Conservation (phyloP, 306 rosid genomes). For the Rubus parviflorus region DNA sequence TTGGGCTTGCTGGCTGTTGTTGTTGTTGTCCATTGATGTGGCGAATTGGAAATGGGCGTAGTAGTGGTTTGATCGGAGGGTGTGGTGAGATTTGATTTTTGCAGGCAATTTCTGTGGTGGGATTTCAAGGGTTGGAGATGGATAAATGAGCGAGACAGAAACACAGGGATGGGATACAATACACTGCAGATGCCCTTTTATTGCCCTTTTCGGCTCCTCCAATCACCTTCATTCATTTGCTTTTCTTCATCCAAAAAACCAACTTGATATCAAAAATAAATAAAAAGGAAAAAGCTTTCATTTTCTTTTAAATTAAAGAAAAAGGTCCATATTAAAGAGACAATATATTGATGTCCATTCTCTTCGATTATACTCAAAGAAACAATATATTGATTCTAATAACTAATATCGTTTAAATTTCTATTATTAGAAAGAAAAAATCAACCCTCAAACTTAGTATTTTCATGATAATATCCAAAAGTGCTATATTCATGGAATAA, state of each 20-base stretch:
- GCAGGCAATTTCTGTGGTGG: slow-evolving; percentile 4
- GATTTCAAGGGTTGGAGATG: slow-evolving; percentile 15
- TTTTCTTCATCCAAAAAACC: too few relatives aligned
- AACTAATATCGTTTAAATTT: too few relatives aligned
- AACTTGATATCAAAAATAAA: background rate
- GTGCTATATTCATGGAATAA: background rate
- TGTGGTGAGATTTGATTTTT: background rate
- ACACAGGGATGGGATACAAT: slow-evolving; percentile 20
- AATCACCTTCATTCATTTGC: background rate
- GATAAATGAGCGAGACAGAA: background rate
- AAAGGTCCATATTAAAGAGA: too few relatives aligned
- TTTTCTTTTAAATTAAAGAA: background rate
- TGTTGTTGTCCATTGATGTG: slow-evolving; percentile 17
- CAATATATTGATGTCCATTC: too few relatives aligned
- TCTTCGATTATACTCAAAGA: too few relatives aligned
- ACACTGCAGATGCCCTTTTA: slow-evolving; percentile 5
- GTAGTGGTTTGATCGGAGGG: slow-evolving; percentile 23
- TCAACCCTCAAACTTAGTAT: background rate
- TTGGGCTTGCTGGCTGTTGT: background rate
- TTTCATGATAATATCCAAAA: background rate
- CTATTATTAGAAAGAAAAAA: too few relatives aligned
- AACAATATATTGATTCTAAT: too few relatives aligned
- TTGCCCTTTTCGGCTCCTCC: background rate
- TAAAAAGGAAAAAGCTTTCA: background rate
- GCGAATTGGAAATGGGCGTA: background rate